Conservation (phyloP, 116 monocot genomes). For the Trichopus zeylanicus region DNA sequence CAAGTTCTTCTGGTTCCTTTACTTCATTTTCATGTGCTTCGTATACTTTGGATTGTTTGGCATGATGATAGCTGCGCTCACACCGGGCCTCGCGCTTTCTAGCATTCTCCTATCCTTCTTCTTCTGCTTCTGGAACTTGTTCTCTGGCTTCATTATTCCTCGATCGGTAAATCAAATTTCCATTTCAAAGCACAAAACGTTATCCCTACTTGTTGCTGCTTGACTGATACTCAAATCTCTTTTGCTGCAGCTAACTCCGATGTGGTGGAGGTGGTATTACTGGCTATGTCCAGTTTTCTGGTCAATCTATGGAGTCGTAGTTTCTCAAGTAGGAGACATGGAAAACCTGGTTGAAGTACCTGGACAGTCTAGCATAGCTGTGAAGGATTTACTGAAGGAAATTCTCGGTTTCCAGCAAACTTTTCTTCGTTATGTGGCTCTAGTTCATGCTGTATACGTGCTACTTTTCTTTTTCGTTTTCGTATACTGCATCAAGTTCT, state of each 20-base stretch:
- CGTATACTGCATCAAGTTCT: constrained; percentile 45
- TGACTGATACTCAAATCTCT: too few relatives aligned
- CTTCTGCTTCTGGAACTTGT: too few relatives aligned
- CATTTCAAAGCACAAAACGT: too few relatives aligned
- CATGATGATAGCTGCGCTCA: constrained; percentile 58
- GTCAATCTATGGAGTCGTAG: constrained; percentile 59
- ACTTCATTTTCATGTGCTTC: constrained; percentile 54
- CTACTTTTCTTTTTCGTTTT: constrained; percentile 49
- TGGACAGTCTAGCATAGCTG: constrained; percentile 20
- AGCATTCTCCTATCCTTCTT: constrained; percentile 35
- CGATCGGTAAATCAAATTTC: constrained; percentile 40
- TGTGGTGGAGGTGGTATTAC: constrained; percentile 92
- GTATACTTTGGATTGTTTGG: constrained; percentile 52
- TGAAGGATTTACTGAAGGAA: constrained; percentile 41
- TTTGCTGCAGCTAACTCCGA: constrained; percentile 44
- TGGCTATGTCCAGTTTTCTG: constrained; percentile 63
- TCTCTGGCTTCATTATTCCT: constrained; percentile 50
- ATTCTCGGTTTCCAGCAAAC: constrained; percentile 33
- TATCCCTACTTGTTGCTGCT: too few relatives aligned
- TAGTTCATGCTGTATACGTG: constrained; percentile 44
- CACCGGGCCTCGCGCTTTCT: constrained; percentile 38
- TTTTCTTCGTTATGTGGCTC: constrained; percentile 44
- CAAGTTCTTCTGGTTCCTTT: constrained; percentile 65
- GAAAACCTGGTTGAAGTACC: constrained; percentile 33
- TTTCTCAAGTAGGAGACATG: constrained; percentile 55